Evolutionary conservation across 257 asterid genomes (phyloP).

Genomic region (Solanum bukasovii): DNA sequence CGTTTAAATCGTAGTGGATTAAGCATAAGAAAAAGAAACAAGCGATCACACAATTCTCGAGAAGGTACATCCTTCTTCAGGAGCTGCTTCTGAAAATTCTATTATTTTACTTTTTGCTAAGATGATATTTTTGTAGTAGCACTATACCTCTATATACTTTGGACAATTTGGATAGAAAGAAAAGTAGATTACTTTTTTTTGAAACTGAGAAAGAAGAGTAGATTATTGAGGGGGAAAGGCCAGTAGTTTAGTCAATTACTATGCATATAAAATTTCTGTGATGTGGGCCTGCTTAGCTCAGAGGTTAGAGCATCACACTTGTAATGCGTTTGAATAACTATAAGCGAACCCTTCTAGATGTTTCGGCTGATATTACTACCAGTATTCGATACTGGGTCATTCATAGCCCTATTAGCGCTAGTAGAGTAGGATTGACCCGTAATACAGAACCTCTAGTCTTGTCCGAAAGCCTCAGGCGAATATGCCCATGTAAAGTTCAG

Average conservation of each 20-base stretch:
- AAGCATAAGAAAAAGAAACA: neutral
- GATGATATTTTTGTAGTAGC: neutral
- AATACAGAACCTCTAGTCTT: too few species aligned
- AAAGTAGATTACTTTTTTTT: neutral
- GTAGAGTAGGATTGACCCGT: too few species aligned
- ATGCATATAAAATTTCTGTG: too few species aligned
- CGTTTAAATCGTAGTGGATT: neutral
- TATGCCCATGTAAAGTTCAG: neutral
- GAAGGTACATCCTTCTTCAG: neutral
- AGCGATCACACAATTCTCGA: neutral
- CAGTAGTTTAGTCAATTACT: neutral
- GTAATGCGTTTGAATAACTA: too few species aligned
- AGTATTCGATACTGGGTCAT: too few species aligned
- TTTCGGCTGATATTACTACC: too few species aligned
- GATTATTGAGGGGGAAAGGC: neutral
- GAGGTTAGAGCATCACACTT: too few species aligned
- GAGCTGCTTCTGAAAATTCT: neutral
- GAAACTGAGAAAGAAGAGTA: neutral
- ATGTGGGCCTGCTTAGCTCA: too few species aligned
- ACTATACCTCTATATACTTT: neutral
- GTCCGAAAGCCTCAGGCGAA: neutral
- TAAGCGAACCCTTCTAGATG: too few species aligned
- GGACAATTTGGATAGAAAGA: neutral
- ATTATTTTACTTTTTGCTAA: neutral
- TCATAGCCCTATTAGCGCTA: too few species aligned